phyloP scores from a whole-genome alignment of 2,329 filamentous ascomycete species.

The Pochonia chlamydosporia region DNA sequence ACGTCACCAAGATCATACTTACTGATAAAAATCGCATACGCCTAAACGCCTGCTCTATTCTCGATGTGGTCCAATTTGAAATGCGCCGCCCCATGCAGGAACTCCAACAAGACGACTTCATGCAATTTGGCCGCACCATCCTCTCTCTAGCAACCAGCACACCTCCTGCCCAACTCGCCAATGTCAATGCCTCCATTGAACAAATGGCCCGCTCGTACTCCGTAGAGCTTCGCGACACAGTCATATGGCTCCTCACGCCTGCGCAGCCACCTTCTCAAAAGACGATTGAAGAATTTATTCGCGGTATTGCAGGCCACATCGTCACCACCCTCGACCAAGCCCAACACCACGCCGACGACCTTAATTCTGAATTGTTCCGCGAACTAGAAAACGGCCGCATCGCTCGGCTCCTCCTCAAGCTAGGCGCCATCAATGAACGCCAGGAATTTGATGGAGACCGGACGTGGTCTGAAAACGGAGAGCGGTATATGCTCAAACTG shows the following conservation, averaged over 20 bases:
- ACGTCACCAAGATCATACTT: constrained; percentile 81
- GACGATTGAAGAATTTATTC: constrained; percentile 72
- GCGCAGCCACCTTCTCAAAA: constrained; percentile 53
- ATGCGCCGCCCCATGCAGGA: constrained; percentile 62
- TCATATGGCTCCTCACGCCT: constrained; percentile 75
- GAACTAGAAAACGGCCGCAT: constrained; percentile 89
- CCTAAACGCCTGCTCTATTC: constrained; percentile 78
- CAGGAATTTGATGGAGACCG: constrained; percentile 74
- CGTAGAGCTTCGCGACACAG: constrained; percentile 68
- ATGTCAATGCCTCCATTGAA: constrained; percentile 66
- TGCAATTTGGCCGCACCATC: constrained; percentile 77
- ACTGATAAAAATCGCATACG: constrained; percentile 88
- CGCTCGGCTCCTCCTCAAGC: constrained; percentile 72
- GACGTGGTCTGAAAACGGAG: constrained; percentile 86
- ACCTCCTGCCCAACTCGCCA: constrained; percentile 46
- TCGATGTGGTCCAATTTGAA: constrained; percentile 86
- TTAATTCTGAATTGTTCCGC: constrained; percentile 64
- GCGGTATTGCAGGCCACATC: constrained; percentile 71
- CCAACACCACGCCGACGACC: constrained; percentile 72
- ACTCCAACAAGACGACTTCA: constrained; percentile 81
- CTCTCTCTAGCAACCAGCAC: constrained; percentile 74
- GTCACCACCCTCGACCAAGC: constrained; percentile 69
- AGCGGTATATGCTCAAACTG: constrained; percentile 86
- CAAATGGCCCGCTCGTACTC: constrained; percentile 73
- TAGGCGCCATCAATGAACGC: constrained; percentile 84